Evolutionary conservation across 169 alveolate genomes (phyloP), one percentile per base, ranked within the genome.

Genomic region (Plasmodium billcollinsi): DNA sequence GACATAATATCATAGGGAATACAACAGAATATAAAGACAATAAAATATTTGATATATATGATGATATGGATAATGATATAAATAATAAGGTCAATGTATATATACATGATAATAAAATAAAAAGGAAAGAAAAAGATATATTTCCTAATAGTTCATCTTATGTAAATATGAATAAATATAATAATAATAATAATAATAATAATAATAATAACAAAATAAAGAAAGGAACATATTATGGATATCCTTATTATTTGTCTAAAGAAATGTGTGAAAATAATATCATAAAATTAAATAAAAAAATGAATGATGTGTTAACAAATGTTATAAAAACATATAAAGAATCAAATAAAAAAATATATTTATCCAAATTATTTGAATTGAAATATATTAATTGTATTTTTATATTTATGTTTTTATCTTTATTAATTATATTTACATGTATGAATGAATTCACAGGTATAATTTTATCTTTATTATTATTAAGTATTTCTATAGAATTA

Each of bases 341-440:
- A 63, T 86, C 92, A 20, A 71, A 49, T 66, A 86, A 71, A 52
- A 86, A 86, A 61, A 74, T 71, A 47, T 86, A 86, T 52, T 45
- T 86, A 45, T 86, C 92, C 3, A 86, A 45, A 66, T 14, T 72
- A 71, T 71, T 86, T 14, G 78, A 86, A 66, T 59, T 86, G 86
- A 86, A 63, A 59, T 86, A 86, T 66, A 71, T 86, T 8, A 71
- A 54, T 70, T 71, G 92, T 50, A 65, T 72, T 12, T 86, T 86
- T 63, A 86, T 74, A 61, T 86, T 47, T 33, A 86, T 72, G 86
- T 86, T 86, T 74, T 70, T 86, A 18, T 58, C 88, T n/a, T 29
- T 86, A 11, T 20, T 72, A 61, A 71, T 86, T 14, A 86, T 86
- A 47, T 86, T 86, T 86, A 33, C 70, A n/a, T 43, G 71, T 61